Conservation (phyloP, 1,284 basidiomycete species). For the Mycena sp. region DNA sequence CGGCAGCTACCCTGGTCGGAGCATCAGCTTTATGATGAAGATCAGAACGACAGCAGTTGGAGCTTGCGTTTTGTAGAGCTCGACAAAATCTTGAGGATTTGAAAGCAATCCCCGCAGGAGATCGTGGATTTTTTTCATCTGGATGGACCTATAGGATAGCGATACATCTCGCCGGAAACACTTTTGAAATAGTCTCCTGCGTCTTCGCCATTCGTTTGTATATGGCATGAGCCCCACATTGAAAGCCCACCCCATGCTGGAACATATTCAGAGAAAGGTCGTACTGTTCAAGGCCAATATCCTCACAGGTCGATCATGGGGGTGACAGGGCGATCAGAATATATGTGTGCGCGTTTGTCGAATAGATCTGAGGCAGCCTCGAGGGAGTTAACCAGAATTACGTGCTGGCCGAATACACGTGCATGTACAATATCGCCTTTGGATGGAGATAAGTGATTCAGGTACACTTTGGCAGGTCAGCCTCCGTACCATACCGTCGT, state of each 20-base stretch:
- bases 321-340: constrained; percentile 47
- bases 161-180: constrained; percentile 16
- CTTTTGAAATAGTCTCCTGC: constrained; percentile 21
- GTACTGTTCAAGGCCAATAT: not conserved
- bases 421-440: constrained; percentile 13
- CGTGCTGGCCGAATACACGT: constrained; percentile 38
- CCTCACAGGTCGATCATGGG: constrained; percentile 47
- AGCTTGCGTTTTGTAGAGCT: constrained; percentile 10
- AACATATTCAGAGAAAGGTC: not conserved
- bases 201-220: constrained; percentile 41
- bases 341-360: constrained; percentile 50
- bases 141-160: constrained; percentile 5
- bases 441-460: not conserved
- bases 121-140: constrained; percentile 18
- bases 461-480: not conserved
- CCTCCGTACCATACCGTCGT: constrained; percentile 20
- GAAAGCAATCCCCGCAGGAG: constrained; percentile 15
- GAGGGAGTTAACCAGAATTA: constrained; percentile 51
- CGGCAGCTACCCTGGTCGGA: constrained; percentile 33
- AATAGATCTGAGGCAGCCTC: constrained; percentile 49
- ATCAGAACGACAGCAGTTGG: not conserved
- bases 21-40: not conserved
- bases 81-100: constrained; percentile 13
- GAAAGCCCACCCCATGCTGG: constrained; percentile 53
- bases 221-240: constrained; percentile 47